Conservation (phyloP, 495 filamentous ascomycete species). For the Lophiostoma macrostomum region DNA sequence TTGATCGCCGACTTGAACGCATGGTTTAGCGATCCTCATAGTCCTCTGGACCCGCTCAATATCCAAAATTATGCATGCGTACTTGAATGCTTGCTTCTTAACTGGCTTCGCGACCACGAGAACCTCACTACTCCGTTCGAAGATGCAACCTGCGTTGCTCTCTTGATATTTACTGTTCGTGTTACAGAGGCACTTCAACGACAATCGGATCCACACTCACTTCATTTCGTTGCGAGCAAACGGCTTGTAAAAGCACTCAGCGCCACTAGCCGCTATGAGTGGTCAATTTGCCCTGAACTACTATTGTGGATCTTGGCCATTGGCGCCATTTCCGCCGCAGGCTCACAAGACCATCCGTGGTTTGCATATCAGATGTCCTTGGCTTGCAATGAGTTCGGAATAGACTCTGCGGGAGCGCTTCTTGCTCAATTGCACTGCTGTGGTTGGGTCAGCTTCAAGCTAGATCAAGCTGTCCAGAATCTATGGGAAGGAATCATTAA, state of each 20-base stretch:
- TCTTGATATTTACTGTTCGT: constrained; percentile 32
- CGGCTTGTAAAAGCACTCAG: constrained; percentile 28
- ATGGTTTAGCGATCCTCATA: constrained; percentile 29
- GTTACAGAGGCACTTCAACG: constrained; percentile 18
- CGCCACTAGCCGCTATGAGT: constrained; percentile 25
- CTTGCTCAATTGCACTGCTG: constrained; percentile 29
- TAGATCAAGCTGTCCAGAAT: constrained; percentile 22
- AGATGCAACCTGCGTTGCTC: constrained; percentile 32
- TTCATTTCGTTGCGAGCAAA: constrained; percentile 30
- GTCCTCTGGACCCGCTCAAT: constrained; percentile 31
- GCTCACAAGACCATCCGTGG: constrained; percentile 23
- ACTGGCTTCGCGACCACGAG: constrained; percentile 22
- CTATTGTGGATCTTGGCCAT: constrained; percentile 34
- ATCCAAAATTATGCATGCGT: constrained; percentile 32
- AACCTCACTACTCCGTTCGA: constrained; percentile 21
- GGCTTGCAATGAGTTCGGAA: constrained; percentile 27
- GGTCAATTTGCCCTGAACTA: constrained; percentile 26
- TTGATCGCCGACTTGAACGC: constrained; percentile 30
- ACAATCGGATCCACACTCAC: constrained; percentile 1
- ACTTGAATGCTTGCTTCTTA: constrained; percentile 26
- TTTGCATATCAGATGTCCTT: constrained; percentile 25
- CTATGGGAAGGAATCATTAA: constrained; percentile 28
- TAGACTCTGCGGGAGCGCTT: constrained; percentile 4
- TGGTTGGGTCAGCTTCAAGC: constrained; percentile 33
- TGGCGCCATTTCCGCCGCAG: constrained; percentile 32